Evolutionary conservation across 208 protist species (phyloP), one percentile per base, ranked within the genome.

Genomic region (Leishmania aethiopica): DNA sequence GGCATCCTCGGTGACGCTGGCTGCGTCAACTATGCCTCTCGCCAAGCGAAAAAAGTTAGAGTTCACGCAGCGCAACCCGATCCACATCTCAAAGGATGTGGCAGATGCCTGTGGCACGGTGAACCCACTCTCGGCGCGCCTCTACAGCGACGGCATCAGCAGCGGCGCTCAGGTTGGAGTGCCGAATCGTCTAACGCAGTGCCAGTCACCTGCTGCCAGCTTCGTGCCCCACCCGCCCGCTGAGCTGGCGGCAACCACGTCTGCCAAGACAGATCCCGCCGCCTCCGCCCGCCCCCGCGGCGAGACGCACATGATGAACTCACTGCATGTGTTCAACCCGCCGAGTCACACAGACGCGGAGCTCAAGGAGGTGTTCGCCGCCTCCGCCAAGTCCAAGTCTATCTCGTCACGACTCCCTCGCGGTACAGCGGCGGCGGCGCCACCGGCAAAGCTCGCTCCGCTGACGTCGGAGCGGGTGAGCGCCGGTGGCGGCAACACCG

Each of bases 21-120:
- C 83, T 19, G 71, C 71, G 42, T 71, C 73, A 22, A 75, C 74
- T 40, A 76, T 47, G 74, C 86, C 88, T 2, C 85, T 35, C 53
- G 77, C 90, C n/a, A 90, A 92, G 49, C 59, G 78, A 7, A 51
- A 72, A 4, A 86, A 90, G 77, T 78, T 88, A 45, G 90, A 88
- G 67, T 72, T 83, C 47, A 84, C 90, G 66, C 94, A 96, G 78
- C 92, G 95, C 71, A 98, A 98, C 80, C 95, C 95, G 2, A 89
- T 91, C 62, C 95, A 96, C 87, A 91, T 98, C 45, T 94, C 95
- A 19, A 94, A 91, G 81, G 93, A 96, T 71, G 93, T 91, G 5
- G 88, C 88, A 28, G 95, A 98, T 57, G 86, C 87, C 37, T 92
- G 88, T 73, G 87, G 90, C 28, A 77, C 80, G n/a, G 71, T 82